Evolutionary conservation across 2,329 filamentous ascomycete species (phyloP).

Genomic region (Chaetomiaceae sp.): DNA sequence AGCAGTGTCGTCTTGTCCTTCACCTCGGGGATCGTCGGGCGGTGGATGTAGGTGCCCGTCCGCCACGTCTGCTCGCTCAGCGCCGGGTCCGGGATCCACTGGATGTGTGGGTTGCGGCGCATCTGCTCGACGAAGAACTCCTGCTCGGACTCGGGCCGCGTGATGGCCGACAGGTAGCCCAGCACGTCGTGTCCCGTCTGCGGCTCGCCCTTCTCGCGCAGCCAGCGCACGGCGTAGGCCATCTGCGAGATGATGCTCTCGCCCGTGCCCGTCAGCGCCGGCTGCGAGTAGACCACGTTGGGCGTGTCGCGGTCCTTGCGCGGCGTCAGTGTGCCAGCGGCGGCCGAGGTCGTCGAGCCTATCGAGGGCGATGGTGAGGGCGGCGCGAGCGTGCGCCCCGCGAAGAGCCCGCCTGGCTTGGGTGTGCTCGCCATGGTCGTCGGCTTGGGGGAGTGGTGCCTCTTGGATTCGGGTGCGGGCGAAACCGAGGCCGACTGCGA

Average conservation of each 20-base stretch:
- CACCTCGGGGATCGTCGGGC: slow-evolving; percentile 74
- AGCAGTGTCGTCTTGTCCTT: slow-evolving; percentile 71
- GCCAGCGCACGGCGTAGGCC: slow-evolving; percentile 76
- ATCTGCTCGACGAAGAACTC: slow-evolving; percentile 62
- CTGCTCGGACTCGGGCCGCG: slow-evolving; percentile 55
- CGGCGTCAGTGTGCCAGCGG: slow-evolving; percentile 59
- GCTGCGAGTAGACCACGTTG: slow-evolving; percentile 62
- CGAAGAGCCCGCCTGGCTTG: slow-evolving; percentile 51
- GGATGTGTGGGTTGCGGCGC: slow-evolving; percentile 55
- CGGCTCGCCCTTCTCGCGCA: slow-evolving; percentile 65
- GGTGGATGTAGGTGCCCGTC: slow-evolving; percentile 72
- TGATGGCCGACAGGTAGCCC: slow-evolving; percentile 68
- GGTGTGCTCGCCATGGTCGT: slow-evolving; percentile 52
- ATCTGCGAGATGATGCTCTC: slow-evolving; percentile 81
- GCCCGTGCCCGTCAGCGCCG: slow-evolving; percentile 68
- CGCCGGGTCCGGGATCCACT: slow-evolving; percentile 49
- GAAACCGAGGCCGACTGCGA: too few species aligned
- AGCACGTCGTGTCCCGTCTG: slow-evolving; percentile 72
- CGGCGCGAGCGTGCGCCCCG: slow-evolving; percentile 41
- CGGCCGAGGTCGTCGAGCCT: slow-evolving; percentile 40
- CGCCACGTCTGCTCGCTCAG: slow-evolving; percentile 62
- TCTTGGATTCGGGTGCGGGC: too few species aligned
- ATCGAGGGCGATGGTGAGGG: slow-evolving; percentile 58
- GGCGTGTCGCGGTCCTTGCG: slow-evolving; percentile 52
- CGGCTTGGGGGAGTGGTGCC: too few species aligned